Evolutionary conservation across 768 basidiomycete species (phyloP).

Genomic region (Amanita thiersii): DNA sequence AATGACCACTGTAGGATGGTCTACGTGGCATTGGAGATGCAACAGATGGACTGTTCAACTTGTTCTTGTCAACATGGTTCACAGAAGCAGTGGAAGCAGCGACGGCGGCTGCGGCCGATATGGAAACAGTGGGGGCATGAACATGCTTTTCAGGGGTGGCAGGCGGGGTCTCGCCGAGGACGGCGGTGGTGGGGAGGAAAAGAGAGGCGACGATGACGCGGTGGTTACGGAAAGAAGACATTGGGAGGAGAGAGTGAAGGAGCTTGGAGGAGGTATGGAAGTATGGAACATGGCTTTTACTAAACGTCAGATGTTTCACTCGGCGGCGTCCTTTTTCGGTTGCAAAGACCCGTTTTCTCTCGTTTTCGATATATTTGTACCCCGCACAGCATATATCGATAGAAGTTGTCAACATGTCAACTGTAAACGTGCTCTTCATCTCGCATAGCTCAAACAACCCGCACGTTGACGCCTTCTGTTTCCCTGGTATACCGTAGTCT

Average conservation of each 20-base stretch:
- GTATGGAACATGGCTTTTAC: background rate
- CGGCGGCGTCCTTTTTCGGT: conserved; percentile 1
- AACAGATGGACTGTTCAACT: conserved; percentile 6
- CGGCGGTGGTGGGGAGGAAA: conserved; percentile 71
- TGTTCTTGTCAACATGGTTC: conserved; percentile 13
- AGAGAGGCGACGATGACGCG: conserved; percentile 77
- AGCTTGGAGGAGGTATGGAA: background rate
- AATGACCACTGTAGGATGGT: conserved; percentile 1
- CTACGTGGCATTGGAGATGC: background rate
- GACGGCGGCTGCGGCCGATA: conserved; percentile 10
- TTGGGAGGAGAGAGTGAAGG: conserved; percentile 17
- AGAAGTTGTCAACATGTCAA: too few species aligned
- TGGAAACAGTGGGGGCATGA: conserved; percentile 10
- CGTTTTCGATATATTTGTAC: conserved; percentile 3
- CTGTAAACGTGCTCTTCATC: too few species aligned
- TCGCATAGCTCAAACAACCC: too few species aligned
- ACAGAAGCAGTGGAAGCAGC: conserved; percentile 17
- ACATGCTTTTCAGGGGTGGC: conserved; percentile 36
- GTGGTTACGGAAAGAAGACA: conserved; percentile 69
- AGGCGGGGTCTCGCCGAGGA: conserved; percentile 48
- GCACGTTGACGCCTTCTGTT: too few species aligned
- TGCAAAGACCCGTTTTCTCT: background rate
- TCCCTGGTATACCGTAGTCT: too few species aligned
- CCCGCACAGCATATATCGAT: background rate
- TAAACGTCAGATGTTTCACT: conserved; percentile 7